These are phyloP conservation scores for Articulospora tetracladia DNA, from an alignment of 495 filamentous ascomycete genomes.

Conservation along the genomic window DNA sequence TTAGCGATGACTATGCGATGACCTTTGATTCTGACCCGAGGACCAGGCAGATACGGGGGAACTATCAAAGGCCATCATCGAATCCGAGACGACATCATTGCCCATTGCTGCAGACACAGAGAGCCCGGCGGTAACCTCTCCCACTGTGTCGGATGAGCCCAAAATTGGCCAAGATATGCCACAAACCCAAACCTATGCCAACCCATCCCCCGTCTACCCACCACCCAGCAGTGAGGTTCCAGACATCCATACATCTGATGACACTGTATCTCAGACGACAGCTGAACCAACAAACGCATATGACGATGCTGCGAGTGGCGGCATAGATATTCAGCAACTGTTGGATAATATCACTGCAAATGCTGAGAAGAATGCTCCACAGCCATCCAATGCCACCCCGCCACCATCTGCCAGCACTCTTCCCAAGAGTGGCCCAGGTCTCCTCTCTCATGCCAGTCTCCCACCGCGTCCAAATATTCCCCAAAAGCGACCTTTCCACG, in stretches of 20 bases:
- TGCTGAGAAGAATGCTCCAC: slow-evolving; percentile 30
- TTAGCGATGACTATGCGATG: slow-evolving; percentile 44
- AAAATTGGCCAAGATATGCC: slow-evolving; percentile 20
- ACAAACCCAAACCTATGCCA: slow-evolving; percentile 7
- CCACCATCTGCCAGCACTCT: slow-evolving; percentile 33
- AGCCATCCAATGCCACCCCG: slow-evolving; percentile 15
- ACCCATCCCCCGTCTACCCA: slow-evolving; percentile 1
- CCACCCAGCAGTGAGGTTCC: slow-evolving; percentile 23
- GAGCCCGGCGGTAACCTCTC: slow-evolving; percentile 4
- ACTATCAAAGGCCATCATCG: slow-evolving; percentile 19
- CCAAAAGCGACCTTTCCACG: slow-evolving; percentile 43
- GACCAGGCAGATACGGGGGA: slow-evolving; percentile 25
- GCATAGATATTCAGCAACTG: slow-evolving; percentile 45
- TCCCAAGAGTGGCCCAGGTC: slow-evolving; percentile 32
- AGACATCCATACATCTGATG: slow-evolving; percentile 26
- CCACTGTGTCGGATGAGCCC: slow-evolving; percentile 26
- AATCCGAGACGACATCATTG: slow-evolving; percentile 15
- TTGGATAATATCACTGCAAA: slow-evolving; percentile 47
- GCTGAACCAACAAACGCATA: slow-evolving; percentile 15
- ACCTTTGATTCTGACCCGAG: slow-evolving; percentile 41
- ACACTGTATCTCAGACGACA: slow-evolving; percentile 14
- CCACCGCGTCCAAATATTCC: slow-evolving; percentile 31
- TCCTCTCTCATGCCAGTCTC: slow-evolving; percentile 34
- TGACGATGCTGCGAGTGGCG: slow-evolving; percentile 35
- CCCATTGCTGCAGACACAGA: slow-evolving; percentile 13